Conservation (phyloP, 2,329 filamentous ascomycete genomes). For the Hypoxylon sp. region DNA sequence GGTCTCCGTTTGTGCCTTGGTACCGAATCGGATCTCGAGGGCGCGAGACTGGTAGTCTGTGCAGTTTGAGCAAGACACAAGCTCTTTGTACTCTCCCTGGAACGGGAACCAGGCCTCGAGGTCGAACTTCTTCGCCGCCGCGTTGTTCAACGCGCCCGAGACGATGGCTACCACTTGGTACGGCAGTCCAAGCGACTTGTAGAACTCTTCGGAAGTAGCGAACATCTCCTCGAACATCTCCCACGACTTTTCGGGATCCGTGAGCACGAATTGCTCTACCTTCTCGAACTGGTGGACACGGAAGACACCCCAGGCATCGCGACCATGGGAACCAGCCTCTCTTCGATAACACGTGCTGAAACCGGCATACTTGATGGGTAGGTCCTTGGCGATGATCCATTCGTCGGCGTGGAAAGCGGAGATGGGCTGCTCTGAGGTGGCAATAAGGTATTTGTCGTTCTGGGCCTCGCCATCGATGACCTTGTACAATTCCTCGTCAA, state of each 20-base stretch:
- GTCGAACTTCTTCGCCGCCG: constrained; percentile 92
- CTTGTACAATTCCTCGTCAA: constrained; percentile 98
- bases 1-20: constrained; percentile 86
- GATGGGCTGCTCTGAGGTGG: constrained; percentile 94
- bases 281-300: constrained; percentile 99
- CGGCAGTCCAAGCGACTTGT: constrained; percentile 88
- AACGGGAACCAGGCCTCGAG: constrained; percentile 97
- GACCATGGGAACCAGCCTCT: constrained; percentile 91
- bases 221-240: constrained; percentile 96
- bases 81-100: constrained; percentile 98
- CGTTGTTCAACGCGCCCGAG: constrained; percentile 94
- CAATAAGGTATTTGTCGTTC: constrained; percentile 85
- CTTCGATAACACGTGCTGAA: constrained; percentile 97
- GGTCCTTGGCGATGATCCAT: constrained; percentile 87
- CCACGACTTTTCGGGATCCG: constrained; percentile 92
- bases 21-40: constrained; percentile 91
- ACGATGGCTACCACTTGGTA: constrained; percentile 96
- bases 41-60: constrained; percentile 97
- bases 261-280: constrained; percentile 68
- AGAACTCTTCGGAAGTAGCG: constrained; percentile 90
- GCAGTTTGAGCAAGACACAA: constrained; percentile 98
- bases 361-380: constrained; percentile 93
- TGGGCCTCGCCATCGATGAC: constrained; percentile 89
- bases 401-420: constrained; percentile 94
- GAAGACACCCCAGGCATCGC: constrained; percentile 98